Base-by-base conservation (phyloP, 306 rosid species). In the Quercus cerris region DNA sequence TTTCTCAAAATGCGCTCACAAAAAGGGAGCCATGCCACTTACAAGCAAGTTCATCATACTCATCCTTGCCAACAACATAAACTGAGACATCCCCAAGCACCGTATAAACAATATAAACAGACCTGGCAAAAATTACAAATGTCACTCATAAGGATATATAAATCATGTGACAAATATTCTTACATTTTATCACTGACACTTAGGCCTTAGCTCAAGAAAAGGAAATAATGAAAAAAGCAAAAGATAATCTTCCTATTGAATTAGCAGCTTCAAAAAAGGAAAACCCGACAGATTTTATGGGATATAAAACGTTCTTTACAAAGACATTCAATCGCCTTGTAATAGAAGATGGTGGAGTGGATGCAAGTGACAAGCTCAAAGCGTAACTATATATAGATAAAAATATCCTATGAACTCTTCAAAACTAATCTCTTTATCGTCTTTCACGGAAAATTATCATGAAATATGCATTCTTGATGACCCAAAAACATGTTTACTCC, bases 1-100 rank as follows among this genome's bases (percentile, higher is more conserved):
- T 70, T 75, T 66, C 49, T 51, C 33, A 51, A 78, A 71, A 20
- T 31, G 49, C 30, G 27, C 23, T 14, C 49, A 35, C 52, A 63
- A 51, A 69, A 68, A 78, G 13, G 56, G 72, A 74, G 73, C 62
- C 17, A 58, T 23, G 74, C 77, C 78, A 91, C 97, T 68, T 86
- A 94, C 97, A 85, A 28, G 98, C 97, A 87, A 94, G 94, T 85
- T 92, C 98, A 75, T 92, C 97, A 38, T 90, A 91, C 83, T 86
- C 97, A 3, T 94, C 99, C 89, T 94, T 94, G 71, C 99, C 99
- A 78, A 91, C 95, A 55, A 91, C 83, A 71, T 84, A 94, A 80
- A 94, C 89, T 80, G 94, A 89, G 86, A 94, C 97, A 86, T 94
- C 97, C 27, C 99, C 99, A 44, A 94, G 95, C 71, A 91, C 92